Evolutionary conservation across 1,284 basidiomycete genomes (phyloP).

Genomic region (Tremellales sp.): DNA sequence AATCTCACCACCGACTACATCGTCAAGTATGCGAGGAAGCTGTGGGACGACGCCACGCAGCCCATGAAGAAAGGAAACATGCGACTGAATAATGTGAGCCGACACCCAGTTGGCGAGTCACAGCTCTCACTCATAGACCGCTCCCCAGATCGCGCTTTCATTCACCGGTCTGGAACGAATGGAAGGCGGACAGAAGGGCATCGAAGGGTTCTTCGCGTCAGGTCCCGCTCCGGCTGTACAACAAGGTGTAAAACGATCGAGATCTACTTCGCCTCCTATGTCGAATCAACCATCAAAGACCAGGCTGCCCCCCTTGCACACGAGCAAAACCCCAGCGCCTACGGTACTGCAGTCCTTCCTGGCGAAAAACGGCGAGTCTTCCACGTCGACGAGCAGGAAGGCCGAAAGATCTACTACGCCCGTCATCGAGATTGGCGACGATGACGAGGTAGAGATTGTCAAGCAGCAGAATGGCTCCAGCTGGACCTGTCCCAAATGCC

Average conservation of each 20-base stretch:
- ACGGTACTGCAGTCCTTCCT: conserved; percentile 34
- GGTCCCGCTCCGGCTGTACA: background rate
- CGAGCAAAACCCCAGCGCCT: conserved; percentile 21
- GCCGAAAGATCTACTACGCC: background rate
- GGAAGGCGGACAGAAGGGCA: conserved; percentile 77
- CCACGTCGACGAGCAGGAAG: background rate
- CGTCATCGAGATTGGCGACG: conserved; percentile 46
- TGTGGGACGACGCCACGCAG: conserved; percentile 80
- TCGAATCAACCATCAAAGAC: conserved; percentile 22
- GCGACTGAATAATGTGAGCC: conserved; percentile 61
- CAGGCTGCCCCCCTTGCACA: conserved; percentile 29
- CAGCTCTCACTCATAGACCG: background rate
- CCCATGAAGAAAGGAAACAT: conserved; percentile 51
- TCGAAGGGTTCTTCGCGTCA: conserved; percentile 73
- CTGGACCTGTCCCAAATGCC: conserved; percentile 35
- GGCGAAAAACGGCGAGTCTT: conserved; percentile 17
- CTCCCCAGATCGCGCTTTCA: conserved; percentile 58
- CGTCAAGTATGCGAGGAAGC: conserved; percentile 68
- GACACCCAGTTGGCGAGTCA: background rate
- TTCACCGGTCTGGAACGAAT: conserved; percentile 78
- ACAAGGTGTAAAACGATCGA: conserved; percentile 14
- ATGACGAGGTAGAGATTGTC: conserved; percentile 1
- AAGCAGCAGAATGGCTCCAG: background rate
- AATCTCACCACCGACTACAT: conserved; percentile 74
- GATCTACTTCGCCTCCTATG: conserved; percentile 17